Evolutionary conservation across 2,329 filamentous ascomycete species (phyloP), one percentile per base, ranked within the genome.

Genomic region (Beauveria asiatica): DNA sequence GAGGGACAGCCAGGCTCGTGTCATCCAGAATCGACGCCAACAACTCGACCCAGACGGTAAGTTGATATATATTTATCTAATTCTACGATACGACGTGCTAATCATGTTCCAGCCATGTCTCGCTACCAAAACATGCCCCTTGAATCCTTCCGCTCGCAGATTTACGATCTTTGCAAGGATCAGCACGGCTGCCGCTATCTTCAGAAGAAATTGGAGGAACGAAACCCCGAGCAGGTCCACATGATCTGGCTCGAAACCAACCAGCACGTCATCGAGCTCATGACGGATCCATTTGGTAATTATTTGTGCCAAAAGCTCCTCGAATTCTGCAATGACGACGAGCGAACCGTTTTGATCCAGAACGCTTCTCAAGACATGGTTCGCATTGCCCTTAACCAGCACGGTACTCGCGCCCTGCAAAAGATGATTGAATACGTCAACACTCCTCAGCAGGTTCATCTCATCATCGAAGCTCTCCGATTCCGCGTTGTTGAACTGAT

Each of bases 341-440:
- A 99, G 78, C 91, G 94, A 65, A 97, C 93, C 58, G 85, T 87
- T 48, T 83, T 99, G 64, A 95, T 99, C 67, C 86, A 92, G 74
- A 96, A 96, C 67, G 92, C 94, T 45, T 85, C 91, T 19, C 83
- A 86, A 57, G 87, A 93, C 64, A 90, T 99, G 80, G 91, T 96
- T 25, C 87, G 87, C 67, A 97, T 99, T 70, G 94, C 94, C 27
- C 79, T 97, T 62, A 97, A 99, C 75, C 93, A 97, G 77, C 94
- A 99, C 72, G 94, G 94, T 66, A 99, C 94, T 62, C 87, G 94
- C 58, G 94, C 94, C 64, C 78, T 99, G 62, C 94, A 99, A 78
- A 99, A 97, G 82, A 99, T 99, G 94, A 99, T 99, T 66, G 94
- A 99, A 75, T 95, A 90, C 72, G 90, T 99, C 69, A 89, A 87